Evolutionary conservation across 352 stramenopile genomes (phyloP), one percentile per base, ranked within the genome.

Genomic region (Phytophthora litchii): DNA sequence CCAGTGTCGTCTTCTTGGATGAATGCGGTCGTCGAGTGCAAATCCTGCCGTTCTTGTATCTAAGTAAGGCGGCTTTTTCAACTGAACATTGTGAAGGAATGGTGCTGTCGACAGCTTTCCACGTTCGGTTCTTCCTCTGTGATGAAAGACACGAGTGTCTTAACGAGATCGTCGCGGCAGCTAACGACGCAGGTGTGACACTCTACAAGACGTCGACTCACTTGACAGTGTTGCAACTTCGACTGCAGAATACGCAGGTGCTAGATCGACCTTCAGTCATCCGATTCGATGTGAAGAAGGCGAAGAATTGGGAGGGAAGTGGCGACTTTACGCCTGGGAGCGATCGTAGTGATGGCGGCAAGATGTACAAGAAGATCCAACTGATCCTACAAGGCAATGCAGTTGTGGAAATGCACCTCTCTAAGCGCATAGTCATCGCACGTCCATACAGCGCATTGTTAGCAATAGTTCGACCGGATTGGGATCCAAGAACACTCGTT

Each of bases 71-170:
- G 7, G 78, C 70, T 0, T 70, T 64, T 9, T 86, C 74, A 0
- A 60, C 54, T 3, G 67, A 74, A 2, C 73, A 89, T 37, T 62
- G 62, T 0, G 80, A 89, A 17, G 80, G 74, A 3, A 70, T 92
- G 54, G 76, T 89, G 51, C 49, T 92, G 20, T 73, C 66, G 0
- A 89, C 75, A 7, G 50, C 79, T 13, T 92, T 83, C 52, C 74
- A 89, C 12, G 79, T 89, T 51, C 78, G 78, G 3, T 70, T 92
- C 12, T 92, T 92, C 51, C 70, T 87, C 3, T 90, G 80, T 64
- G 60, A 49, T 13, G 72, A 82, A 32, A 70, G 83, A 29, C 69
- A 79, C 42, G 69, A 88, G 37, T 92, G 83, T 55, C 52, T 92
- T 23, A 70, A 73, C 17, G 66, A 86, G 38, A 89, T 92, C 49